Evolutionary conservation across 306 rosid genomes (phyloP), one percentile per base, ranked within the genome.

Genomic region (Lablab purpureus): DNA sequence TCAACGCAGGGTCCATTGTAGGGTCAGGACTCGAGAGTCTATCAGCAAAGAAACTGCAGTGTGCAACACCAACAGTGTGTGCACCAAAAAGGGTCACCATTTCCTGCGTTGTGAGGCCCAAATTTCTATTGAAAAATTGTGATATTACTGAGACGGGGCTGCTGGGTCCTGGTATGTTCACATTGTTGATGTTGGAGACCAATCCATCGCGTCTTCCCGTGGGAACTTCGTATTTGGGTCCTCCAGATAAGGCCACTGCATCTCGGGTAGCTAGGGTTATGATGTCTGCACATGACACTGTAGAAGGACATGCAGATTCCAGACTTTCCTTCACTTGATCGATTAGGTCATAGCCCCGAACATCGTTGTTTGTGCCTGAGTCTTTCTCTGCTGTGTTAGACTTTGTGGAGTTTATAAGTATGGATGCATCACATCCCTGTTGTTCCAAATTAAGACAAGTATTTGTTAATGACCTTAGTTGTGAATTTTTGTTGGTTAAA

Each of bases 11-110:
- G 51, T 88, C 92, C 92, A 90, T 83, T 1, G 87, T 71, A 11
- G 91, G 91, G 68, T 87, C 95, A 6, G 81, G 79, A 4, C 75
- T 55, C 0, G 81, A 84, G 9, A 90, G 81, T 41, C 87, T 77
- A 10, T n/a, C 1, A 0, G 2, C 0, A 22, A 90, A 90, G 68
- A 80, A 84, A 19, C 5, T 1, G 28, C 87, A 88, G 23, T 82
- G 86, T 0, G 85, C 86, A 25, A 88, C 79, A 43, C 92, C 85
- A 47, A 91, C 84, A 0, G 89, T 88, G 56, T 87, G 95, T 7
- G 89, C 91, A 0, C 95, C 95, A 15, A 88, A 81, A 65, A 90
- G 90, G 25, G 85, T 78, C 22, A 87, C 92, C 92, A 87, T 88
- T 54, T 87, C 89, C 8, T 85, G 75, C 7, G 62, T 47, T 10